Base-by-base conservation (phyloP, 2,329 filamentous ascomycete genomes). In the Helicocarpus griseus region DNA sequence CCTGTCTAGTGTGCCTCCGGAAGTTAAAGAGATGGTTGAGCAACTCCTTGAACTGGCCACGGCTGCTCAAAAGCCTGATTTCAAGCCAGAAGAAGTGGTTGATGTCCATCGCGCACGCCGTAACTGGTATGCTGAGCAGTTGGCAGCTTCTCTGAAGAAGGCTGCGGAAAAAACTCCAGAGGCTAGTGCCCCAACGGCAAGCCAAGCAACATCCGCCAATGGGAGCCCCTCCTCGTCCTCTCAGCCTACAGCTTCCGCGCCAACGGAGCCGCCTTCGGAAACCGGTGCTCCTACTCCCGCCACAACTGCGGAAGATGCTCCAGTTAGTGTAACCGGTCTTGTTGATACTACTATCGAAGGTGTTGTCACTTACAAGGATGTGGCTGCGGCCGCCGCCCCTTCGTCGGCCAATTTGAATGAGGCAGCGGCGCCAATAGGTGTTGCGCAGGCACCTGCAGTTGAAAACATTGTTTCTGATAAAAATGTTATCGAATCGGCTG, bases 41-140 rank as follows among this genome's bases (percentile, higher is more conserved):
- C 33, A 49, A 47, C 36, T 56, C 17, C 54, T 56, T 7, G 49
- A 33, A 35, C 56, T 56, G 28, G 48, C 39, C 13, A 29, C 24
- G 3, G 48, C 24, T 33, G 48, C 55, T 61, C 22, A 56, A 54
- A 29, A 55, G 55, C 47, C 44, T 60, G 51, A 54, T 19, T 58
- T 56, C 50, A 53, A 52, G 13, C 51, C 52, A 26, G 50, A 50
- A 21, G 21, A 58, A 39, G 17, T 58, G 56, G 45, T 58, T n/a
- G 53, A 58, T 38, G 28, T 55, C 48, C 51, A 50, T 4, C 49
- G 29, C 14, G 39, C 38, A 13, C 55, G 54, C 35, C 50, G 45
- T 24, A 35, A 51, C n/a, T 58, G 52, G 49, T 54, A 56, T 24
- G 51, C 47, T 19, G 41, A 36, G 29, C 44, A 47, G 44, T 24